These are phyloP conservation scores for Kwoniella shivajii DNA, from an alignment of 1,284 basidiomycete genomes.

Conservation along the genomic window DNA sequence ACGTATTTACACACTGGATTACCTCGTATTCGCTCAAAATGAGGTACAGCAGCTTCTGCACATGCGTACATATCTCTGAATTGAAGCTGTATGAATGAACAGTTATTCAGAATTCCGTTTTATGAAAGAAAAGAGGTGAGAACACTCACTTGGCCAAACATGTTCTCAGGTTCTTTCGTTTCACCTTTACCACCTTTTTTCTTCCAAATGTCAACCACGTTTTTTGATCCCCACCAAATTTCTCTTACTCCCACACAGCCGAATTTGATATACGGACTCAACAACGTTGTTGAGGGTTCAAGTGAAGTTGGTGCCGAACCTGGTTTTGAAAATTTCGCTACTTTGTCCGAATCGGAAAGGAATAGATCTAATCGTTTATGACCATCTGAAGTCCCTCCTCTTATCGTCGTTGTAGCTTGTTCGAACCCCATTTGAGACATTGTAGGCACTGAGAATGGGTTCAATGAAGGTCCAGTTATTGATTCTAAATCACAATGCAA, in stretches of 20 bases:
- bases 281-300: slow-evolving; percentile 56
- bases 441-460: slow-evolving; percentile 57
- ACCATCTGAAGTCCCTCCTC: slow-evolving; percentile 59
- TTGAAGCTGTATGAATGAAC: slow-evolving; percentile 42
- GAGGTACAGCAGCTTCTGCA: slow-evolving; percentile 53
- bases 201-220: slow-evolving; percentile 45
- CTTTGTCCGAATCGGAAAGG: slow-evolving; percentile 51
- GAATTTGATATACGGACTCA: slow-evolving; percentile 59
- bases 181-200: slow-evolving; percentile 30
- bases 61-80: slow-evolving; percentile 58
- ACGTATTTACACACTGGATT: slow-evolving; percentile 55
- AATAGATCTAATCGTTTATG: slow-evolving; percentile 53
- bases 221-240: slow-evolving; percentile 54
- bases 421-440: slow-evolving; percentile 57
- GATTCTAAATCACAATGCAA: slow-evolving; percentile 40
- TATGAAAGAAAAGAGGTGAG: neutral
- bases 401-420: slow-evolving; percentile 55
- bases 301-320: slow-evolving; percentile 56
- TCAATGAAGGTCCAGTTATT: slow-evolving; percentile 51
- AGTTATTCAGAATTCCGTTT: neutral
- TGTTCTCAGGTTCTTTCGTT: slow-evolving; percentile 50
- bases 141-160: slow-evolving; percentile 41
- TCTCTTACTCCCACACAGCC: slow-evolving; percentile 57
- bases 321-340: slow-evolving; percentile 59
- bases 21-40: slow-evolving; percentile 55